These are phyloP conservation scores for Zoysia pacifica DNA, from an alignment of 176 grass and related monocot genomes.

Conservation along the genomic window DNA sequence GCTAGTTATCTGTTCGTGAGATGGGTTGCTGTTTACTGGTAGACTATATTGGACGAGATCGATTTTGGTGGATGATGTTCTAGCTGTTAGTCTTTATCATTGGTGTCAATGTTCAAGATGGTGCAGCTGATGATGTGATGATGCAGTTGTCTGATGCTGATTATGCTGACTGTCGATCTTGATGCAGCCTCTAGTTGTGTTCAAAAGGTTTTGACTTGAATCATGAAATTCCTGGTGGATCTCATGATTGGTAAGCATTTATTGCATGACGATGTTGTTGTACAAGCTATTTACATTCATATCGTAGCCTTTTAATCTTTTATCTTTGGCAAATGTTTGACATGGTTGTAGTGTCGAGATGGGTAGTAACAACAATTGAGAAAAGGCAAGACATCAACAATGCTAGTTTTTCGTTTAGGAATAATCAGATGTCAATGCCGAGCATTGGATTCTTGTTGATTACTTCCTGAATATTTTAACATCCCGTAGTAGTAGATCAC, in stretches of 20 bases:
- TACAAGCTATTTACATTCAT: not conserved
- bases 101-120: constrained; percentile 43
- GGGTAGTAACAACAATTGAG: not conserved
- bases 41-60: constrained; percentile 45
- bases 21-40: constrained; percentile 55
- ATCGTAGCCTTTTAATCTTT: not conserved
- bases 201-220: constrained; percentile 22
- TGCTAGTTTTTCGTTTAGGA: not conserved
- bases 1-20: constrained; percentile 68
- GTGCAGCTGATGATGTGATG: constrained; percentile 42
- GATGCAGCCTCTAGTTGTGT: constrained; percentile 11
- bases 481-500: not conserved
- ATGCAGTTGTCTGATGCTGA: constrained; percentile 39
- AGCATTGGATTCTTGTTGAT: not conserved
- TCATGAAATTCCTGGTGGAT: constrained; percentile 34
- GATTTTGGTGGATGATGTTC: constrained; percentile 55
- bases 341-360: constrained; percentile 1
- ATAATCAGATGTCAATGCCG: not conserved
- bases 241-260: constrained; percentile 38
- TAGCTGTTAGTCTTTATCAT: constrained; percentile 53
- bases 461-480: not conserved
- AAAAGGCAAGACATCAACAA: not conserved
- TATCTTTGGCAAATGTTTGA: not conserved
- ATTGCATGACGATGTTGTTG: not conserved
- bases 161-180: constrained; percentile 29